These are phyloP conservation scores for Fusarium torreyae DNA, from an alignment of 2,329 filamentous ascomycete species.

Conservation along the genomic window DNA sequence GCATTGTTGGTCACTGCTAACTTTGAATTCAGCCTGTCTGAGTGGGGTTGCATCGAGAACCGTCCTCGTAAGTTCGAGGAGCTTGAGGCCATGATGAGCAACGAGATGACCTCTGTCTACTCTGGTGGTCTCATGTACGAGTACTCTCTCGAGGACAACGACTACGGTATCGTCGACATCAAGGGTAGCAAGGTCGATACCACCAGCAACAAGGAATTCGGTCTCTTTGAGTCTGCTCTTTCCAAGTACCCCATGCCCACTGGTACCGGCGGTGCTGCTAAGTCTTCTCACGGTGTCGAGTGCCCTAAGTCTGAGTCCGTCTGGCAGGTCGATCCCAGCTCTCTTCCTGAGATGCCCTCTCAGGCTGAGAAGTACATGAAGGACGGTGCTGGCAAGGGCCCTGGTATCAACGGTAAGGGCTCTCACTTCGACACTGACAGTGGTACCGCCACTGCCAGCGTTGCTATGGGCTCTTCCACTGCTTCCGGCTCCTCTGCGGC, in stretches of 20 bases:
- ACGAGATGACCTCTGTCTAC: conserved; percentile 89
- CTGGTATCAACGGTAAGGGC: conserved; percentile 67
- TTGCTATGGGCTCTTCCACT: conserved; percentile 52
- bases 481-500: conserved; percentile 46
- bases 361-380: conserved; percentile 68
- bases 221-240: conserved; percentile 65
- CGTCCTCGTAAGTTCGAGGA: conserved; percentile 83
- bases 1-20: conserved; percentile 8
- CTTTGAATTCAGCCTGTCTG: conserved; percentile 74
- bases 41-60: conserved; percentile 91
- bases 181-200: conserved; percentile 68
- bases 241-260: conserved; percentile 65
- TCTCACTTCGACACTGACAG: conserved; percentile 67
- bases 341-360: conserved; percentile 67
- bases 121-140: conserved; percentile 97
- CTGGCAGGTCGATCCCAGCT: conserved; percentile 67
- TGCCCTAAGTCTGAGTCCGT: conserved; percentile 65
- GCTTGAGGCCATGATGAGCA: conserved; percentile 82
- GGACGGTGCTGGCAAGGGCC: conserved; percentile 67
- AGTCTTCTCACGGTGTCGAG: conserved; percentile 61
- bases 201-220: conserved; percentile 69
- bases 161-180: conserved; percentile 85
- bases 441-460: conserved; percentile 63
- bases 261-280: conserved; percentile 65
- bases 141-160: conserved; percentile 85